Percentiles rank a stretch among this genome's conserved stretches.
These are phyloP conservation scores for Exidia glandulosa DNA, from an alignment of 768 basidiomycete genomes.

Conservation along the genomic window DNA sequence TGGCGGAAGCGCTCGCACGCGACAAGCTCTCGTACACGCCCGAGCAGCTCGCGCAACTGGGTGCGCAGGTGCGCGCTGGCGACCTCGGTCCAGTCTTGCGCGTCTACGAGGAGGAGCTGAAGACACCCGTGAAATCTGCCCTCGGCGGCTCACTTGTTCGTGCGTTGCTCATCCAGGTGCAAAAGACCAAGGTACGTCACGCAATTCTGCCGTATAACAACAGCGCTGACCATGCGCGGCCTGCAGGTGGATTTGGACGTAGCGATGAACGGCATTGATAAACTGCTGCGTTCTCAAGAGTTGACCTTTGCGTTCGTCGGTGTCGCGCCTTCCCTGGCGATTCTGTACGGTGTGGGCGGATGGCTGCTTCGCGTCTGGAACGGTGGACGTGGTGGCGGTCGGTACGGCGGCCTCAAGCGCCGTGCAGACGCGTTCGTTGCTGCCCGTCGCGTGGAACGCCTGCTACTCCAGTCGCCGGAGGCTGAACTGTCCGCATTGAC, in stretches of 20 bases:
- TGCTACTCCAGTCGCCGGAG: conserved; percentile 46
- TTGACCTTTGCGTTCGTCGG: conserved; percentile 96
- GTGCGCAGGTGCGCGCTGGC: conserved; percentile 56
- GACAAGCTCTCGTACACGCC: conserved; percentile 64
- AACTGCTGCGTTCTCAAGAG: conserved; percentile 81
- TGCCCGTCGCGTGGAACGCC: conserved; percentile 66
- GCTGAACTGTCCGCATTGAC: conserved; percentile 45
- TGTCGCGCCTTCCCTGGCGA: conserved; percentile 76
- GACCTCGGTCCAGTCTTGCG: conserved; percentile 80
- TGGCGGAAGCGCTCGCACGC: conserved; percentile 75
- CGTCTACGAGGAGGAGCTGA: conserved; percentile 88
- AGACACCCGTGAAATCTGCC: conserved; percentile 72
- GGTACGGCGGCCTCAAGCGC: conserved; percentile 46
- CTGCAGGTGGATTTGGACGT: conserved; percentile 21
- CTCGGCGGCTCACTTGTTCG: conserved; percentile 72
- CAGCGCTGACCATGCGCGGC: too few relatives aligned
- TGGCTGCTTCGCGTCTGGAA: conserved; percentile 40
- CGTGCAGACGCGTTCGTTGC: conserved; percentile 55
- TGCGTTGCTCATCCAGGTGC: conserved; percentile 82
- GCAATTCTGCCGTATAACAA: too few relatives aligned
- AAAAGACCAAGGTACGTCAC: conserved; percentile 97
- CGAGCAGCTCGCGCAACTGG: conserved; percentile 53
- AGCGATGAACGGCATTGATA: background rate
- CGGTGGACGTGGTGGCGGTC: conserved; percentile 36
- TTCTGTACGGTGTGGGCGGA: conserved; percentile 59